These are phyloP conservation scores for Salvia hispanica DNA, from an alignment of 257 asterid genomes.

Conservation along the genomic window DNA sequence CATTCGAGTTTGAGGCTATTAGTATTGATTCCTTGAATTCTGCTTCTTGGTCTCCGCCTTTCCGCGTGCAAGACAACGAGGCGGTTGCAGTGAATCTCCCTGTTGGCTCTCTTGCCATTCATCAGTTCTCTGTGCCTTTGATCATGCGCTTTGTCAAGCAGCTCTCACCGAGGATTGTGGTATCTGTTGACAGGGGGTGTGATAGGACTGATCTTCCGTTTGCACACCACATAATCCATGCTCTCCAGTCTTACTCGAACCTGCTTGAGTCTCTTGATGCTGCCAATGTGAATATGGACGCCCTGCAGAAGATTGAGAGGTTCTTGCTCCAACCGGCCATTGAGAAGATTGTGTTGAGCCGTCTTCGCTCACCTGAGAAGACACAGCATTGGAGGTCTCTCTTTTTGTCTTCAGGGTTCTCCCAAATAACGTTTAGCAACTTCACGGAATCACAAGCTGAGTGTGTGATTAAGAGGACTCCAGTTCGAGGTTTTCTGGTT, in stretches of 20 bases:
- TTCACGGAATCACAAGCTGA: constrained; percentile 91
- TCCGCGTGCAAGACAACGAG: constrained; percentile 50
- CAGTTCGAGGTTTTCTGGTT: constrained; percentile 80
- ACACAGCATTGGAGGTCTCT: constrained; percentile 88
- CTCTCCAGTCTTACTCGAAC: constrained; percentile 73
- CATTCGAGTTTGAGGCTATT: constrained; percentile 67
- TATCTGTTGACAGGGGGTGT: constrained; percentile 84
- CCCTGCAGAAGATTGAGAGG: constrained; percentile 84
- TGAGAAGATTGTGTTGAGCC: constrained; percentile 59
- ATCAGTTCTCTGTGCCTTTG: constrained; percentile 54
- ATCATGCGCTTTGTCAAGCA: constrained; percentile 79
- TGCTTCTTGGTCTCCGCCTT: constrained; percentile 65
- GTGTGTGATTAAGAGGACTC: constrained; percentile 85
- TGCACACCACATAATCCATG: constrained; percentile 75
- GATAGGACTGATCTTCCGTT: constrained; percentile 92
- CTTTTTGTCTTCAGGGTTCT: constrained; percentile 76
- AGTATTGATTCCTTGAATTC: constrained; percentile 64
- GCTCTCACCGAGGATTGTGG: constrained; percentile 77
- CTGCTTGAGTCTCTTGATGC: constrained; percentile 88
- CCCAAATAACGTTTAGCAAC: constrained; percentile 72
- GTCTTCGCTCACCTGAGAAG: constrained; percentile 66
- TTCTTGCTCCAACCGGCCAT: constrained; percentile 78
- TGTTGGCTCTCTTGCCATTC: constrained; percentile 52
- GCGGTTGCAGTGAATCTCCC: constrained; percentile 86
- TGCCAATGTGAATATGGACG: constrained; percentile 70